Evolutionary conservation across 2,329 filamentous ascomycete species (phyloP).

Genomic region (Emergomyces orientalis): DNA sequence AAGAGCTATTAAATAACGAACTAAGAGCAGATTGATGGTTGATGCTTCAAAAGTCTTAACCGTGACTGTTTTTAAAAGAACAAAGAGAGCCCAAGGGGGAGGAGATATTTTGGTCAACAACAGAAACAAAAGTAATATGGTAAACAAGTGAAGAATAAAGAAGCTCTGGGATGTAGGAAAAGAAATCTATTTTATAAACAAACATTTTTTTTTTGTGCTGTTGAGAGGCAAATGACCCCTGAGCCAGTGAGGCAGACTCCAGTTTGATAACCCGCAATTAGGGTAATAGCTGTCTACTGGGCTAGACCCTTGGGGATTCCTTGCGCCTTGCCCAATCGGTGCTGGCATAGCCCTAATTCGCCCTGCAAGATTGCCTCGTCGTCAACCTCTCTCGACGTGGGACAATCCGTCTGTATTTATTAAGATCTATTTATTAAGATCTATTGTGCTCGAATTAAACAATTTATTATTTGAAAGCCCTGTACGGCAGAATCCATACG

Average conservation of each 20-base stretch:
- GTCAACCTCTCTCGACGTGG: neutral
- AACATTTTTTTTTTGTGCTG: neutral
- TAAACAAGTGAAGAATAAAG: neutral
- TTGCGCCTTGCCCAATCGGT: neutral
- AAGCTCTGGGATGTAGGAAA: neutral
- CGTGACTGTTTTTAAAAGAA: neutral
- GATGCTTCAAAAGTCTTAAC: neutral
- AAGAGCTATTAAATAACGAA: neutral
- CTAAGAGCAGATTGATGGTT: neutral
- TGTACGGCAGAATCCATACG: neutral
- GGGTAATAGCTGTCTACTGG: too few species aligned
- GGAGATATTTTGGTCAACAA: neutral
- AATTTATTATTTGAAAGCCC: neutral
- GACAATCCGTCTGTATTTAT: neutral
- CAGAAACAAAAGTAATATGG: neutral
- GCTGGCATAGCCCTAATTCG: neutral
- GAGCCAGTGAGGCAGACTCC: neutral
- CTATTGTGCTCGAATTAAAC: too few species aligned
- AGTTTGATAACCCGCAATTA: neutral
- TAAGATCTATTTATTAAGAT: neutral
- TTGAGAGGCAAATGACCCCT: neutral
- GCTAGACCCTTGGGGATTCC: too few species aligned
- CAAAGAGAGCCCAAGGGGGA: neutral
- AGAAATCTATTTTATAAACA: neutral
- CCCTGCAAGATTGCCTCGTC: neutral